Percentiles rank a stretch among this genome's conserved stretches.
These are phyloP conservation scores for Penicillium bovifimosum DNA, from an alignment of 495 filamentous ascomycete genomes.

Conservation along the genomic window DNA sequence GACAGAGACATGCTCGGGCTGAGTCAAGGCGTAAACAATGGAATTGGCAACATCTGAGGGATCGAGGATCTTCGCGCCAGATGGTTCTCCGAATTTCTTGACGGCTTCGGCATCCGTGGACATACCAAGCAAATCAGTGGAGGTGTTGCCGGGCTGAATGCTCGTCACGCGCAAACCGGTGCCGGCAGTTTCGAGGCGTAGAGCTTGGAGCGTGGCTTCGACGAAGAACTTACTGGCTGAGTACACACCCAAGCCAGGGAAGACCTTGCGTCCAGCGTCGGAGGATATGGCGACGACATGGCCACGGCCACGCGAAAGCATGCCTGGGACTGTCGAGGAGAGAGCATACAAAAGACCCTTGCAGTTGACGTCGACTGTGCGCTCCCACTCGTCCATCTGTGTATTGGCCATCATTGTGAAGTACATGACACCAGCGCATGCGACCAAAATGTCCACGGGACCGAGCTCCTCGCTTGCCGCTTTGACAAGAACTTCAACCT, in stretches of 20 bases:
- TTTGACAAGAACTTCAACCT: constrained; percentile 52
- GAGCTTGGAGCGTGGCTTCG: constrained; percentile 59
- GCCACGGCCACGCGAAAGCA: constrained; percentile 54
- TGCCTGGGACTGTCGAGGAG: constrained; percentile 52
- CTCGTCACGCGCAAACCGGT: constrained; percentile 57
- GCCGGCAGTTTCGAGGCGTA: constrained; percentile 63
- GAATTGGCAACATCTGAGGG: constrained; percentile 58
- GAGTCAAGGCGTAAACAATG: constrained; percentile 58
- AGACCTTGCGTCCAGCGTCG: constrained; percentile 64
- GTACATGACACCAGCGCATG: constrained; percentile 71
- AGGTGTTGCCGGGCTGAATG: constrained; percentile 63
- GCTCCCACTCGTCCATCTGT: constrained; percentile 61
- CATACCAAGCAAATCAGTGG: constrained; percentile 58
- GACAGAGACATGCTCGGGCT: constrained; percentile 61
- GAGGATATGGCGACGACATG: constrained; percentile 68
- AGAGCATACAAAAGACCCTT: constrained; percentile 63
- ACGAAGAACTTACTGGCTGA: constrained; percentile 70
- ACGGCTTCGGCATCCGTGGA: constrained; percentile 61
- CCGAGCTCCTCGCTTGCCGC: constrained; percentile 52
- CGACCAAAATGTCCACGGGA: constrained; percentile 59
- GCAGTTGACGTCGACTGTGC: constrained; percentile 67
- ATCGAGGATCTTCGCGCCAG: constrained; percentile 58
- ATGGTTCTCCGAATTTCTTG: constrained; percentile 63
- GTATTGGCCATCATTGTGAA: constrained; percentile 68
- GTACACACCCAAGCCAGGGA: constrained; percentile 69